Conservation (phyloP, 306 rosid species). For the Begonia fuchsioides region DNA sequence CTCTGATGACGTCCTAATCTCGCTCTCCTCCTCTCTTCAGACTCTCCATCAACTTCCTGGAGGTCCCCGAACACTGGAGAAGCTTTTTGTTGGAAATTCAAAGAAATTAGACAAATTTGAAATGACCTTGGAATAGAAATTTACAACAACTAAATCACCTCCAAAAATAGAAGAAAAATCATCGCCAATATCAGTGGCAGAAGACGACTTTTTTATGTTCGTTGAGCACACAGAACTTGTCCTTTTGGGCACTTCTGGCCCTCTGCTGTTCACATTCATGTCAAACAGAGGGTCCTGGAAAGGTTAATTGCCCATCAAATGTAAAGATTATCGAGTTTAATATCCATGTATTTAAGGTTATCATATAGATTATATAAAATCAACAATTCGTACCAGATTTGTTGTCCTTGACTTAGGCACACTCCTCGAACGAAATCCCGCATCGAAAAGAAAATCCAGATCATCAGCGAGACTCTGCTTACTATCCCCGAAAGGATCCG, state of each 20-base stretch:
- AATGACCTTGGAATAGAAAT: background rate
- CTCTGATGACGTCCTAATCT: slow-evolving; percentile 64
- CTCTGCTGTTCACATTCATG: slow-evolving; percentile 25
- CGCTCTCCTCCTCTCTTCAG: slow-evolving; percentile 74
- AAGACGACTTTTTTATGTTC: slow-evolving; percentile 42
- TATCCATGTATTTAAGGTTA: background rate
- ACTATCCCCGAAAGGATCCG: slow-evolving; percentile 15
- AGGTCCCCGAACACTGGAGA: slow-evolving; percentile 35
- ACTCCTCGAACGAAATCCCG: slow-evolving; percentile 53
- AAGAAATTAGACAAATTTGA: slow-evolving; percentile 4
- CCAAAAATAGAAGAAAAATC: slow-evolving; percentile 59
- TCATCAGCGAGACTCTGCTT: slow-evolving; percentile 27
- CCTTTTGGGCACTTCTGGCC: slow-evolving; percentile 29
- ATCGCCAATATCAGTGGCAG: slow-evolving; percentile 27
- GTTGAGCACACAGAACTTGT: slow-evolving; percentile 31
- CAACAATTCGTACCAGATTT: slow-evolving; percentile 32
- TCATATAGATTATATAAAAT: background rate
- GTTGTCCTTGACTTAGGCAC: slow-evolving; percentile 65
- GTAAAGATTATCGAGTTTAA: too few species aligned
- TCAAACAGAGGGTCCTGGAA: slow-evolving; percentile 48
- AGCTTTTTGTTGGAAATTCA: slow-evolving; percentile 22
- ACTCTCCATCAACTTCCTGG: slow-evolving; percentile 72
- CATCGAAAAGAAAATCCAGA: slow-evolving; percentile 57
- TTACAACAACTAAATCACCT: slow-evolving; percentile 36
- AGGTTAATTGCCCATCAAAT: background rate